Conservation (phyloP, 768 basidiomycete genomes). For the Stropharia rugosoannulata region DNA sequence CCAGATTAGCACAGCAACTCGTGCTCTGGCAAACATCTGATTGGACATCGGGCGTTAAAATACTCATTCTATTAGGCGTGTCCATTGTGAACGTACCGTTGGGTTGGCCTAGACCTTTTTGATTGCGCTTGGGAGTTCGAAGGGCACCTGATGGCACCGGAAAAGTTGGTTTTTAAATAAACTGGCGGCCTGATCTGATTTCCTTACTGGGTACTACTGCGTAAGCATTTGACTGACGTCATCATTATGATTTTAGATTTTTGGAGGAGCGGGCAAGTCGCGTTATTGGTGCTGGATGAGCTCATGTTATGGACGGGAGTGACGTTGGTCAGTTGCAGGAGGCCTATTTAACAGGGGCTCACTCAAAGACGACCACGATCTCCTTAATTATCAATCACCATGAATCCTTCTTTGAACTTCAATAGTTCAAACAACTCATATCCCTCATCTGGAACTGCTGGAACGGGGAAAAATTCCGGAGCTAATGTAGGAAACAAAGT, state of each 20-base stretch:
- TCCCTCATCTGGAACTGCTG: too few species aligned
- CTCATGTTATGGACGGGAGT: neutral
- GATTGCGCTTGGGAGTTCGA: neutral
- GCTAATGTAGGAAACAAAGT: constrained; percentile 18
- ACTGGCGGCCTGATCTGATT: too few species aligned
- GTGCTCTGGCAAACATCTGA: constrained; percentile 1
- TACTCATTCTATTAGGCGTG: neutral
- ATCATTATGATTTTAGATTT: neutral
- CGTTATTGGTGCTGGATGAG: neutral
- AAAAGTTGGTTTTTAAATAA: too few species aligned
- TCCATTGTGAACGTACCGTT: neutral
- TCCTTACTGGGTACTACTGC: too few species aligned
- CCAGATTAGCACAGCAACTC: neutral
- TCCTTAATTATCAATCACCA: too few species aligned
- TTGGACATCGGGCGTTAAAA: constrained; percentile 1
- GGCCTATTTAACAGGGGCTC: neutral
- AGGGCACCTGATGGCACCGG: neutral
- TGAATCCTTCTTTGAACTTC: constrained; percentile 5
- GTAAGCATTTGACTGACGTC: neutral
- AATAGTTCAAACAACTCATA: too few species aligned
- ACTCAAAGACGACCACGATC: too few species aligned
- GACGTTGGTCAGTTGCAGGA: neutral
- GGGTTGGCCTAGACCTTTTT: neutral
- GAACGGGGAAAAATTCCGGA: neutral
- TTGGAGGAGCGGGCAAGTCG: neutral